Base-by-base conservation (phyloP, 2,329 filamentous ascomycete genomes). In the Aureobasidium subglaciale region DNA sequence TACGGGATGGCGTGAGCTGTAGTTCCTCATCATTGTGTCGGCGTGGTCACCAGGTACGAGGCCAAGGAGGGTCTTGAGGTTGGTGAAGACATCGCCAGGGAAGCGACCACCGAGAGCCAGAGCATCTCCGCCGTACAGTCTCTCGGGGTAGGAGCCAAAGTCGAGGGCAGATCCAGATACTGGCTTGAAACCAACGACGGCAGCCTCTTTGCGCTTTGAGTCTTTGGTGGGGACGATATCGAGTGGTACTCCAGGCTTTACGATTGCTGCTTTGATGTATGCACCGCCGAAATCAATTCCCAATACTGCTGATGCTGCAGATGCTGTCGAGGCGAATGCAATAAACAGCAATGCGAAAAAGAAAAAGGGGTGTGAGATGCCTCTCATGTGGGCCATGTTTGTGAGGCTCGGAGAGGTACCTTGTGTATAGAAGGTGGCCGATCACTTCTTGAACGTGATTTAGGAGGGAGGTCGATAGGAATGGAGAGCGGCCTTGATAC, bases 201-300 rank as follows among this genome's bases (percentile, higher is more conserved):
- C 89, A 22, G 82, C 82, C 71, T 99, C 93, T 78, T 99, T 99
- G 67, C 93, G 87, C 71, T 95, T 88, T 27, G 93, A 96, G 74
- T 99, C 93, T 71, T 97, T 99, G 27, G 91, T 96, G 56, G 96
- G 81, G 70, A 99, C 92, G 62, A 99, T 97, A 63, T 99, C 93
- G 68, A 99, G 88, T 10, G 93, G 93, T 52, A 95, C 92, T 59
- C 93, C 93, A 2, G 93, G 93, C 75, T 97, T 97, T 59, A 99
- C 92, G 38, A 99, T 82, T 13, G 88, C 85, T 25, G 92, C 92
- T 77, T 97, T 99, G 75, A 99, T 88, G 75, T 95, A 96, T 71
- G 96, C 90, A 56, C 93, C 96, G 63, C 93, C 93, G 55, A 99
- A 79, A 73, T 99, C 93, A 65, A 99, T 82, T 60, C 93, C 93